These are phyloP conservation scores for Passalora sequoiae DNA, from an alignment of 2,329 filamentous ascomycete genomes.

Conservation along the genomic window DNA sequence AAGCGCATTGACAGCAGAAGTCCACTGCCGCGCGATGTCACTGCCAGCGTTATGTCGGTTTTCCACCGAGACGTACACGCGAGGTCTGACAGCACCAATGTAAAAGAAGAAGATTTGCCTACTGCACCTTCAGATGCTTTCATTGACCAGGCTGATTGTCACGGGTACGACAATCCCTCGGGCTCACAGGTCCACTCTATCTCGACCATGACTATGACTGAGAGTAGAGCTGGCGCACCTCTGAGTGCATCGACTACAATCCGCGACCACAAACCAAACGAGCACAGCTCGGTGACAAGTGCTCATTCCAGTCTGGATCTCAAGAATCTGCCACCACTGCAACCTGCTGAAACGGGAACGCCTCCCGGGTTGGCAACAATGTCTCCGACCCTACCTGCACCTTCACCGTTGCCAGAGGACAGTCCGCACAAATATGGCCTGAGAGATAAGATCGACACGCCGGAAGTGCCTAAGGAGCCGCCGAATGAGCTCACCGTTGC, in stretches of 20 bases:
- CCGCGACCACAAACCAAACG: slow-evolving; percentile 13
- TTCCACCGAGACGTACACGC: slow-evolving; percentile 15
- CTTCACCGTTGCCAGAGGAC: slow-evolving; percentile 32
- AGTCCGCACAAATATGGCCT: slow-evolving; percentile 35
- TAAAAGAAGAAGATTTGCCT: slow-evolving; percentile 9
- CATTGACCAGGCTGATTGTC: slow-evolving; percentile 16
- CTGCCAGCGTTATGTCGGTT: slow-evolving; percentile 24
- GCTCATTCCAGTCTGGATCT: slow-evolving; percentile 7
- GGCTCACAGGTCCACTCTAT: slow-evolving; percentile 20
- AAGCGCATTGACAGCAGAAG: slow-evolving; percentile 28
- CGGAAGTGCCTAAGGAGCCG: slow-evolving; percentile 22
- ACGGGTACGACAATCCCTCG: slow-evolving; percentile 13
- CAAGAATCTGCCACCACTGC: slow-evolving; percentile 13
- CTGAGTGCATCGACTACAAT: slow-evolving; percentile 28
- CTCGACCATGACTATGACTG: slow-evolving; percentile 25
- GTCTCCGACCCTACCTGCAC: slow-evolving; percentile 29
- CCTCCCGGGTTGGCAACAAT: too few species aligned
- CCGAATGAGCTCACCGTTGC: slow-evolving; percentile 19
- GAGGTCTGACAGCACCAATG: slow-evolving; percentile 14
- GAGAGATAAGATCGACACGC: slow-evolving; percentile 31
- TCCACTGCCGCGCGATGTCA: slow-evolving; percentile 23
- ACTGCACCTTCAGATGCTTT: slow-evolving; percentile 18
- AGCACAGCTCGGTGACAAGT: slow-evolving; percentile 5
- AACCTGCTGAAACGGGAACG: slow-evolving; percentile 8
- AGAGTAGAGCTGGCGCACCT: slow-evolving; percentile 18